A percentile compares a stretch with the other conserved stretches of the same genome.
Evolutionary conservation across 345 rosid genomes (phyloP).

Genomic region (Salix dunnii): DNA sequence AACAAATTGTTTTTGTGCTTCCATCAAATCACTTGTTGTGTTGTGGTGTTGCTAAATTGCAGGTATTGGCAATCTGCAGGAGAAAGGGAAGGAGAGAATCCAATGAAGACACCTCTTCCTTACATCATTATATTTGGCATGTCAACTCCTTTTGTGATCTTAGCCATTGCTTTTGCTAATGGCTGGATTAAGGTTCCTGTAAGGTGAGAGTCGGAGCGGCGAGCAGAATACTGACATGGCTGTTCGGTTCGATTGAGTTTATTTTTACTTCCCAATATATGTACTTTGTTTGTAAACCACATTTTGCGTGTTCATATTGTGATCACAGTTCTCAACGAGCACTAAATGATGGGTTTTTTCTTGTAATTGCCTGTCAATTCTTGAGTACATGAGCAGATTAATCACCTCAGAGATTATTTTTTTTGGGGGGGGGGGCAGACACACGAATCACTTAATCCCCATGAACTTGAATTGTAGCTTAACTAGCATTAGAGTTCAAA

Average conservation of each 20-base stretch:
- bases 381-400: too few relatives aligned
- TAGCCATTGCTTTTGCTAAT: slow-evolving; percentile 86
- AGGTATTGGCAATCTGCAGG: slow-evolving; percentile 94
- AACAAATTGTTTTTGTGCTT: background rate
- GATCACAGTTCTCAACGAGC: background rate
- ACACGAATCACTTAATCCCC: too few relatives aligned
- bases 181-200: slow-evolving; percentile 92
- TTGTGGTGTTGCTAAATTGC: slow-evolving; percentile 16
- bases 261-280: background rate
- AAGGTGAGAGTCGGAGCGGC: slow-evolving; percentile 38
- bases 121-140: slow-evolving; percentile 83
- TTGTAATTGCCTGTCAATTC: background rate
- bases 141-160: slow-evolving; percentile 90
- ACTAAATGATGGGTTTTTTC: background rate
- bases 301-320: slow-evolving; percentile 6
- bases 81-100: slow-evolving; percentile 91
- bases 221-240: too few relatives aligned
- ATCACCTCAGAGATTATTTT: too few relatives aligned
- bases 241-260: too few relatives aligned
- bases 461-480: too few relatives aligned
- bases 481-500: too few relatives aligned
- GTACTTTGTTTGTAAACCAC: slow-evolving; percentile 6
- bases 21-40: background rate
- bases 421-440: too few relatives aligned
- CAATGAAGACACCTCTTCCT: slow-evolving; percentile 89